Evolutionary conservation across 192 early-diverging fungal genomes (phyloP), one percentile per base, ranked within the genome.

Genomic region (Backusella mclennaniae): DNA sequence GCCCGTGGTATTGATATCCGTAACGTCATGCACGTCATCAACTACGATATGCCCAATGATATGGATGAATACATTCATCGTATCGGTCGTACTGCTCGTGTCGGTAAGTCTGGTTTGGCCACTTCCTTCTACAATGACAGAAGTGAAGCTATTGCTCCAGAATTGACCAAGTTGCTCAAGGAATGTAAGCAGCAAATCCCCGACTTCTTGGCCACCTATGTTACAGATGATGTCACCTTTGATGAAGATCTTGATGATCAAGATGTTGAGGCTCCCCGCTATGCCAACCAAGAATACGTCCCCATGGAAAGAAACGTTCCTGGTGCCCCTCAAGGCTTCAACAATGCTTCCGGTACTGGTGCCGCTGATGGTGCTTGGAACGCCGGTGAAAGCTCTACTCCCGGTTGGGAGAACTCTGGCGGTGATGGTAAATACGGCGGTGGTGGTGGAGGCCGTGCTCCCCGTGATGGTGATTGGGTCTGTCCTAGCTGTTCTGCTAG

Each of bases 31-130:
- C 91, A 94, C 82, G 93, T 94, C 52, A 88, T 94, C 80, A 94
- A 94, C 85, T 94, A 88, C 75, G 93, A 94, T 79, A 84, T 94
- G 73, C 91, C 92, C 67, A 80, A 81, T 56, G 88, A 92, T 83
- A 91, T 93, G 80, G 92, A 94, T 71, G 93, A 94, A 76, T 90
- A 90, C 75, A 87, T 94, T 71, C 93, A 94, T 77, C 88, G 93
- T 42, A 93, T 93, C 76, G 93, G 93, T 76, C 81, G 89, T 70
- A 91, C 90, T 49, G 90, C 88, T 11, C 89, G 90, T 73, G 89
- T 84, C 14, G 90, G 90, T 44, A 91, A 90, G 63, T 72, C 74
- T 31, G 90, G 90, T 68, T 73, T 84, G 19, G 89, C 89, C 17
- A 90, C 89, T 4, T 80, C 88, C 6, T 90, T 90, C 73, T 90